These are phyloP conservation scores for Fimicolochytrium jonesii DNA, from an alignment of 192 early-diverging fungal species.

Conservation along the genomic window DNA sequence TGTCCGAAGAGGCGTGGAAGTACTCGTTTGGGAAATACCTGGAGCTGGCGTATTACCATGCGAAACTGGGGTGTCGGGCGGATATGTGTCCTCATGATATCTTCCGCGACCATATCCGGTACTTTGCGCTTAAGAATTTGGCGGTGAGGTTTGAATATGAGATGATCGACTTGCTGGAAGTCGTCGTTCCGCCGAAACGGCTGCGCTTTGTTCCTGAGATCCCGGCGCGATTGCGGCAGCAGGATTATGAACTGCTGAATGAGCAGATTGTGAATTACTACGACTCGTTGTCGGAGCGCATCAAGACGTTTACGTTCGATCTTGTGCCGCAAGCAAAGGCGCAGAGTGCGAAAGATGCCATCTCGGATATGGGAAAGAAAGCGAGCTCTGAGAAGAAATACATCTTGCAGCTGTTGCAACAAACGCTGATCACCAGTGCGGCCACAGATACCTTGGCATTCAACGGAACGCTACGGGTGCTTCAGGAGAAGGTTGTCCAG, in stretches of 20 bases:
- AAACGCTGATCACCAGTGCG: conserved; percentile 71
- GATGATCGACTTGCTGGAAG: conserved; percentile 66
- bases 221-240: conserved; percentile 63
- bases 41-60: conserved; percentile 85
- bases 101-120: conserved; percentile 77
- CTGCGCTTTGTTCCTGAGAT: conserved; percentile 46
- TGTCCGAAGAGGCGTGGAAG: conserved; percentile 86
- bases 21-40: conserved; percentile 98
- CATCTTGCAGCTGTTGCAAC: conserved; percentile 79
- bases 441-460: conserved; percentile 77
- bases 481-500: conserved; percentile 72
- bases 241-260: conserved; percentile 65
- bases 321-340: conserved; percentile 67
- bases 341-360: conserved; percentile 65
- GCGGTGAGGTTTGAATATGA: conserved; percentile 76
- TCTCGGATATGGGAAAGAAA: conserved; percentile 65
- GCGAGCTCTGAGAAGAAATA: conserved; percentile 74
- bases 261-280: conserved; percentile 75
- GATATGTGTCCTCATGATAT: conserved; percentile 80
- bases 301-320: conserved; percentile 76
- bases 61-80: conserved; percentile 56
- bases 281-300: conserved; percentile 76
- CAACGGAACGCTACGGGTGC: conserved; percentile 67
- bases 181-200: conserved; percentile 65
- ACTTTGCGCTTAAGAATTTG: conserved; percentile 73